Percentiles rank a stretch among this genome's conserved stretches.
Evolutionary conservation across 148 eudicot genomes (phyloP).

Genomic region (Silene latifolia): DNA sequence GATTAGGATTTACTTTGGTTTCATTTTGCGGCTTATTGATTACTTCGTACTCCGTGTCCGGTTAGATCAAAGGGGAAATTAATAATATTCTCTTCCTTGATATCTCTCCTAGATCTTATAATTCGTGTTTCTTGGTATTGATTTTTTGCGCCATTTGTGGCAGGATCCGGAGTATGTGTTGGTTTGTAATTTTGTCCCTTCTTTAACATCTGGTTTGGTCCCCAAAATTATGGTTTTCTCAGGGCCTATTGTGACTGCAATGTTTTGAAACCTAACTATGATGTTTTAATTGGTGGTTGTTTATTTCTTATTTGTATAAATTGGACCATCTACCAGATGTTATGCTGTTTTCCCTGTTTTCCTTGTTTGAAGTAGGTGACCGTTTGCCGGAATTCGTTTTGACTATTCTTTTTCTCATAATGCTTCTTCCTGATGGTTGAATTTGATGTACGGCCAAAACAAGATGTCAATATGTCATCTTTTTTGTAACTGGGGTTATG

Average conservation of each 20-base stretch:
- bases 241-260: background rate
- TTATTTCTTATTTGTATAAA: background rate
- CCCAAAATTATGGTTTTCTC: background rate
- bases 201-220: background rate
- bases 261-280: background rate
- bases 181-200: background rate
- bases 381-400: no score
- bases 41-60: background rate
- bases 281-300: background rate
- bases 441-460: no score
- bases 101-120: conserved; percentile 5
- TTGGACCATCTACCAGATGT: background rate
- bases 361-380: no score
- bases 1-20: background rate
- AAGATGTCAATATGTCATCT: background rate
- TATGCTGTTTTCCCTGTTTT: no score
- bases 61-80: background rate
- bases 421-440: no score
- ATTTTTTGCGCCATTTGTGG: background rate
- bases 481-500: background rate
- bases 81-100: background rate
- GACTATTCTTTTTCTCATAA: no score
- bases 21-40: background rate
- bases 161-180: conserved; percentile 5
- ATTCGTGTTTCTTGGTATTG: background rate